Evolutionary conservation across 1,284 basidiomycete species (phyloP).

Genomic region (Cutaneotrichosporon sp.): DNA sequence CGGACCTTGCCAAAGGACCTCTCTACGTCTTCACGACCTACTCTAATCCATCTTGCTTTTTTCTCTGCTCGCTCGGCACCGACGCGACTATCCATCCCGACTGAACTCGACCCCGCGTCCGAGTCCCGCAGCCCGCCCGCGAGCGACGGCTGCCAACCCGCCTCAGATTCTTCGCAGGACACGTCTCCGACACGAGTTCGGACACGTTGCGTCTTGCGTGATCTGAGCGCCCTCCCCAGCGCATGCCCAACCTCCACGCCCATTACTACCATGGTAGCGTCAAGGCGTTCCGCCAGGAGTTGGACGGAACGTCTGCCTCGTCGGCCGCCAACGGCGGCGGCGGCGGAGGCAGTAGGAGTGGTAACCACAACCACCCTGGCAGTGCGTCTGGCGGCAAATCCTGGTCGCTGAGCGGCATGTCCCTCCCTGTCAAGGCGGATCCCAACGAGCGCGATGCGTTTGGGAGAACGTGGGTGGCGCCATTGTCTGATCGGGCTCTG

Average conservation of each 20-base stretch:
- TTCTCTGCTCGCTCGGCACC: not conserved
- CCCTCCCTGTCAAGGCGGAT: slow-evolving; percentile 44
- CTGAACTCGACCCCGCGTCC: not conserved
- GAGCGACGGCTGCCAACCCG: not conserved
- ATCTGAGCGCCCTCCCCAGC: slow-evolving; percentile 13
- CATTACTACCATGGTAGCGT: slow-evolving; percentile 69
- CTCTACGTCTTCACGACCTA: too few species aligned
- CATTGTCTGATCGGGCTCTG: not conserved
- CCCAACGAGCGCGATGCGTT: slow-evolving; percentile 45
- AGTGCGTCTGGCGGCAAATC: slow-evolving; percentile 56
- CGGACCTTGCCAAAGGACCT: too few species aligned
- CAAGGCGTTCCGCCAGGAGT: slow-evolving; percentile 73
- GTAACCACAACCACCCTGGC: slow-evolving; percentile 22
- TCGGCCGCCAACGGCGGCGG: slow-evolving; percentile 32
- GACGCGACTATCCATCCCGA: not conserved
- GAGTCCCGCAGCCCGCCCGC: not conserved
- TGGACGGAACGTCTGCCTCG: slow-evolving; percentile 54
- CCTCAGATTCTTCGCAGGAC: not conserved
- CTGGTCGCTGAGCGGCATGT: slow-evolving; percentile 57
- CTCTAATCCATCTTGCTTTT: too few species aligned
- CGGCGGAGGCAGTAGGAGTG: slow-evolving; percentile 18
- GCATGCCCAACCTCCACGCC: slow-evolving; percentile 62
- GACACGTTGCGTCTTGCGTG: slow-evolving; percentile 7
- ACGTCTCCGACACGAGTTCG: not conserved
- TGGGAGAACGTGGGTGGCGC: slow-evolving; percentile 42